Evolutionary conservation across 2,329 filamentous ascomycete species (phyloP).

Genomic region (Sclerotinia nivalis): DNA sequence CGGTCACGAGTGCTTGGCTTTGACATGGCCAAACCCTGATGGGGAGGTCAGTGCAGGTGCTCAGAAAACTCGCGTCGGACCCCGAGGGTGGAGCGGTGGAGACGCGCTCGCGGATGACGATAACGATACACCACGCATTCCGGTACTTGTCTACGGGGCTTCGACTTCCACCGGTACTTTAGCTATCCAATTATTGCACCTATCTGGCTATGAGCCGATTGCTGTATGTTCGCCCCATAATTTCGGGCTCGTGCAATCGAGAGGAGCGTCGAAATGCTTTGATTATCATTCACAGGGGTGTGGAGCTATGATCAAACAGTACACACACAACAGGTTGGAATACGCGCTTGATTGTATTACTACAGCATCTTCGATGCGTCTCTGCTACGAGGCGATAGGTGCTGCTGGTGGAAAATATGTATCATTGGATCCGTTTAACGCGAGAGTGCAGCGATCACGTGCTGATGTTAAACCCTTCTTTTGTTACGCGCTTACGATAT

Average conservation of each 20-base stretch:
- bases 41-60: not conserved
- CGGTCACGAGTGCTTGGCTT: conserved; percentile 1
- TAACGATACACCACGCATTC: not conserved
- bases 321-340: conserved; percentile 44
- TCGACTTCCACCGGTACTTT: conserved; percentile 23
- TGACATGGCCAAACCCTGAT: not conserved
- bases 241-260: conserved; percentile 43
- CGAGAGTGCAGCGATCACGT: conserved; percentile 15
- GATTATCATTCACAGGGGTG: conserved; percentile 44
- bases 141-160: conserved; percentile 23
- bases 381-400: conserved; percentile 46
- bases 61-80: conserved; percentile 16
- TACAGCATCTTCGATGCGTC: conserved; percentile 36
- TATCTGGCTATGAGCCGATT: conserved; percentile 30
- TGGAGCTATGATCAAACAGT: conserved; percentile 42
- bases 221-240: conserved; percentile 44
- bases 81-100: conserved; percentile 21
- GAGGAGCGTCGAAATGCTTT: conserved; percentile 47
- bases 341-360: conserved; percentile 47
- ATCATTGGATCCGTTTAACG: conserved; percentile 25
- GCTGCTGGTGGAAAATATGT: conserved; percentile 39
- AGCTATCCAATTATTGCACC: conserved; percentile 18
- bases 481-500: conserved; percentile 16
- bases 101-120: not conserved
- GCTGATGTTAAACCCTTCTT: conserved; percentile 4